Conservation (phyloP, 1,139 yeast species). For the Kodamaea sp. region DNA sequence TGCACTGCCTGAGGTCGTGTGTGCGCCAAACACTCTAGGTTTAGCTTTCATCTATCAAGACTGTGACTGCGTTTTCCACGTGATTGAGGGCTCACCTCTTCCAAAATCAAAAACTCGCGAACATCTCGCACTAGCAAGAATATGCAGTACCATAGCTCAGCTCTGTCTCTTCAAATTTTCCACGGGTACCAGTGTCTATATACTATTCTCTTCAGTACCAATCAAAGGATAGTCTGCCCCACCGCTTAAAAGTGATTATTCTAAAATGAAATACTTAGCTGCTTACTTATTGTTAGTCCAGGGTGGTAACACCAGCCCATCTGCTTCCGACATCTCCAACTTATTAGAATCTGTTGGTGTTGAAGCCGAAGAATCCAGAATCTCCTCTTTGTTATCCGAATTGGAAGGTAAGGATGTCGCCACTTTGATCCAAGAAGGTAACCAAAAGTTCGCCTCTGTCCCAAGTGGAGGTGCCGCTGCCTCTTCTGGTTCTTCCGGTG, state of each 20-base stretch:
- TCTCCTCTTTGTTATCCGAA: conserved; percentile 64
- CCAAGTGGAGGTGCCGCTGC: conserved; percentile 86
- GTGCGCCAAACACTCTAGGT: too few relatives aligned
- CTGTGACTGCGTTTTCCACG: conserved; percentile 20
- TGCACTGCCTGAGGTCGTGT: too few relatives aligned
- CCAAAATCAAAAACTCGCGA: too few relatives aligned
- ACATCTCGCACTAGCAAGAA: too few relatives aligned
- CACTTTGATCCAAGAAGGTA: conserved; percentile 79
- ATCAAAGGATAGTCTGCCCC: conserved; percentile 61
- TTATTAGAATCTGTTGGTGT: conserved; percentile 77
- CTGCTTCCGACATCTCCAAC: conserved; percentile 69
- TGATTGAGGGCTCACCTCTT: conserved; percentile 2
- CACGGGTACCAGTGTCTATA: too few relatives aligned
- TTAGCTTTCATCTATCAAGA: too few relatives aligned
- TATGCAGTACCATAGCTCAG: too few relatives aligned
- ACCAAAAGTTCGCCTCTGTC: conserved; percentile 77
- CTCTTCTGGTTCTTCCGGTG: conserved; percentile 50
- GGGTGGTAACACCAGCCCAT: conserved; percentile 81
- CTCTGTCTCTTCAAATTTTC: conserved; percentile 2
- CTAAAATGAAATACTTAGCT: conserved; percentile 84
- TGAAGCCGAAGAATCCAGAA: conserved; percentile 75
- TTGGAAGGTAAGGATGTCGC: conserved; percentile 76
- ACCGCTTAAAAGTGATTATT: conserved; percentile 62
- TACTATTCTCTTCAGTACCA: conserved; percentile 8
- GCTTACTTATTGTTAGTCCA: conserved; percentile 86